These are phyloP conservation scores for Shiraia bambusicola DNA, from an alignment of 2,329 filamentous ascomycete species.

Conservation along the genomic window DNA sequence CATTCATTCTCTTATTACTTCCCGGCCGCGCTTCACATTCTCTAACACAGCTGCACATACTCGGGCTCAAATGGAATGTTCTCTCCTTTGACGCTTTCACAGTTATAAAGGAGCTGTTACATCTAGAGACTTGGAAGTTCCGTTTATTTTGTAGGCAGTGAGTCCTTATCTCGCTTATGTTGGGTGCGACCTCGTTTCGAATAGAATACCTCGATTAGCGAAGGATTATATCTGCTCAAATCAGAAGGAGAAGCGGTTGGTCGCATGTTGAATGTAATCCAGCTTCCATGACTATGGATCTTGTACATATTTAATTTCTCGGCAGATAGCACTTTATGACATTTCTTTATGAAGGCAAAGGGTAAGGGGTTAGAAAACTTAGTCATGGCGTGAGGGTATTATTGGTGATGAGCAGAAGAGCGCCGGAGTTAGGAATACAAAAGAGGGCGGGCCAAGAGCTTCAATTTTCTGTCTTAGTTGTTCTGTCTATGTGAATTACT, in stretches of 20 bases:
- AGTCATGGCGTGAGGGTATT: no score
- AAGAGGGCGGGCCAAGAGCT: no score
- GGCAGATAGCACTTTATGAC: background rate
- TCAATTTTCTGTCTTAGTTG: no score
- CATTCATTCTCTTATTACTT: no score
- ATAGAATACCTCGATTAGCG: background rate
- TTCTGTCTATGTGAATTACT: no score
- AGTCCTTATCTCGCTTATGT: background rate
- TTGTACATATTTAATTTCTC: constrained; percentile 13
- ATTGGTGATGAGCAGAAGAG: no score
- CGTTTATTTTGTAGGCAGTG: no score
- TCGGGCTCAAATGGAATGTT: background rate
- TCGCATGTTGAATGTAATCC: constrained; percentile 10
- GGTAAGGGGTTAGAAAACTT: no score
- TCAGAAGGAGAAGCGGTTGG: constrained; percentile 10
- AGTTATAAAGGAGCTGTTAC: background rate
- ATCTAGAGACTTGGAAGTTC: no score
- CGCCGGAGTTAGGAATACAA: no score
- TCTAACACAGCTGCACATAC: no score
- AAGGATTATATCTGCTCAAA: background rate
- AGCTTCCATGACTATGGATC: constrained; percentile 14
- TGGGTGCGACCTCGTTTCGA: constrained; percentile 1
- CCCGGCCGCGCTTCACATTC: background rate
- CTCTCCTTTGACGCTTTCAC: background rate
- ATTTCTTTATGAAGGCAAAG: no score